Evolutionary conservation across 768 basidiomycete species (phyloP).

Genomic region (Xerocomus brunneocitrinus): DNA sequence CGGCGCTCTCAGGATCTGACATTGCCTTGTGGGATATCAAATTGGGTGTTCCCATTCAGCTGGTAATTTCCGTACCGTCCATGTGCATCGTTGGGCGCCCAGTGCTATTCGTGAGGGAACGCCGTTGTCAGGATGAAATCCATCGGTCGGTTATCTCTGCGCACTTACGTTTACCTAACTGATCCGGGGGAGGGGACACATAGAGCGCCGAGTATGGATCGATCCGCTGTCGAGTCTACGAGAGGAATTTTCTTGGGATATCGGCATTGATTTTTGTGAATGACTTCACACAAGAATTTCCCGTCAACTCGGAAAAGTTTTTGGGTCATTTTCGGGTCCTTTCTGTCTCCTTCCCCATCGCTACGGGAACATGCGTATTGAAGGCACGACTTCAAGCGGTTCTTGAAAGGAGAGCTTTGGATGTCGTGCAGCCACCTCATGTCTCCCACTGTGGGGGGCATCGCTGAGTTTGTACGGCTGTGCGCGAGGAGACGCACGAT

Average conservation of each 20-base stretch:
- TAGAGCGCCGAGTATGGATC: not conserved
- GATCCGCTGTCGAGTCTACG: not conserved
- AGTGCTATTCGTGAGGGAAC: constrained; percentile 34
- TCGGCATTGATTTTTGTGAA: not conserved
- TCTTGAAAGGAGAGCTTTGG: too few species aligned
- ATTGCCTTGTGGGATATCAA: constrained; percentile 78
- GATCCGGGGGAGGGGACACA: constrained; percentile 3
- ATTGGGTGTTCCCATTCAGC: constrained; percentile 59
- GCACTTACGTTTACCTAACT: not conserved
- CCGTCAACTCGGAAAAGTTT: not conserved
- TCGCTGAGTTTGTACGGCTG: constrained; percentile 25
- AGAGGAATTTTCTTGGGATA: not conserved
- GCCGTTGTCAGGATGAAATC: constrained; percentile 55
- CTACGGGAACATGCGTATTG: too few species aligned
- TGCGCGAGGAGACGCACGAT: constrained; percentile 52
- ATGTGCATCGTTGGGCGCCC: constrained; percentile 50
- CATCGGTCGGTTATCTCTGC: constrained; percentile 35
- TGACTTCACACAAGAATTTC: not conserved
- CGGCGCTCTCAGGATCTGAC: constrained; percentile 55
- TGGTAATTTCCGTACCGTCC: constrained; percentile 54
- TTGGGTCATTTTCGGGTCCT: too few species aligned
- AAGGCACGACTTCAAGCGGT: too few species aligned
- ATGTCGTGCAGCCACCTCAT: too few species aligned
- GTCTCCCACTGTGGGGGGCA: too few species aligned
- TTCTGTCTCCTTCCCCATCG: not conserved